phyloP scores from a whole-genome alignment of 768 basidiomycete species.

The Hericium alpestre region DNA sequence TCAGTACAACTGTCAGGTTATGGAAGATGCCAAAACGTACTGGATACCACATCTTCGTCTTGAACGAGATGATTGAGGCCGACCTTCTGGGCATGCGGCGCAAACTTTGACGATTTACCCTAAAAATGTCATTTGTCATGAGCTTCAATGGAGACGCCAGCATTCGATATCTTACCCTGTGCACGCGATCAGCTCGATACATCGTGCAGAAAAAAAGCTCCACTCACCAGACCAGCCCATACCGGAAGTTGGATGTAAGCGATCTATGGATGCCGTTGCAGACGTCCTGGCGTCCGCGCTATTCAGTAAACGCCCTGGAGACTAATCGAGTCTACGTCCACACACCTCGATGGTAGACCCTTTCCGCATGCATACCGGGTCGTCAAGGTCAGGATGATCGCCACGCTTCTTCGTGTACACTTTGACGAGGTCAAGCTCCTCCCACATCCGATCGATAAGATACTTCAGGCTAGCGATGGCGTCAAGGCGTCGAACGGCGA shows the following conservation, averaged over 20 bases:
- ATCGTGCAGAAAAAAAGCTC: not conserved
- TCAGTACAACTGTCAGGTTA: slow-evolving; percentile 2
- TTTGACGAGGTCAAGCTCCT: slow-evolving; percentile 70
- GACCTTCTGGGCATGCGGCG: slow-evolving; percentile 90
- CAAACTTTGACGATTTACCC: slow-evolving; percentile 93
- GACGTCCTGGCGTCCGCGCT: slow-evolving; percentile 43
- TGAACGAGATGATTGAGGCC: slow-evolving; percentile 74
- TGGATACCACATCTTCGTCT: slow-evolving; percentile 84
- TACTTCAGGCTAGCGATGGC: slow-evolving; percentile 45
- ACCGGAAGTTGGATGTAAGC: slow-evolving; percentile 84
- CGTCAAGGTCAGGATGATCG: slow-evolving; percentile 81
- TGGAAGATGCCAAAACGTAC: slow-evolving; percentile 34
- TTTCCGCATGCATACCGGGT: slow-evolving; percentile 83
- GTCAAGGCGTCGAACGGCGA: not conserved
- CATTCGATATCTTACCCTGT: slow-evolving; percentile 5
- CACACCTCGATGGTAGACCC: slow-evolving; percentile 87
- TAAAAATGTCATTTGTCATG: slow-evolving; percentile 19
- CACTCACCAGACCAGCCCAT: slow-evolving; percentile 83
- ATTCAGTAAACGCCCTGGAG: not conserved
- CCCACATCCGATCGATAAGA: slow-evolving; percentile 71
- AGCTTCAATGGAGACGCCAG: slow-evolving; percentile 18
- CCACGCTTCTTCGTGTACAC: slow-evolving; percentile 98
- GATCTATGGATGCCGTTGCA: slow-evolving; percentile 91
- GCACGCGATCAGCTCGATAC: not conserved
- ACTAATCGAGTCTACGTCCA: not conserved